Base-by-base conservation (phyloP, 371 early-diverging fungal species). In the Edhazardia aedis region DNA sequence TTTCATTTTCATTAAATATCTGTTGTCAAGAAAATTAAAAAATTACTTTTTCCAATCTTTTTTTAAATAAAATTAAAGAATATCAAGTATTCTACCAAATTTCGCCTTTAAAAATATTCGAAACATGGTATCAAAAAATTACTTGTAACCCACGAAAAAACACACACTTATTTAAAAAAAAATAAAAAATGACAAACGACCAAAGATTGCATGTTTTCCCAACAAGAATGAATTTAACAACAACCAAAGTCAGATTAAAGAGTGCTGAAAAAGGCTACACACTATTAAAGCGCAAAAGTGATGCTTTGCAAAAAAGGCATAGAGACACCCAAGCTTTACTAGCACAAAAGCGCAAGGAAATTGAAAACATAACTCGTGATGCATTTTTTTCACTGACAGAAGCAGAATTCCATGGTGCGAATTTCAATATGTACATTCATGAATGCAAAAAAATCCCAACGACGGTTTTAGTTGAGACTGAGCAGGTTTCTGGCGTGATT, bases 211-310 rank as follows among this genome's bases (percentile, higher is more conserved):
- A 59, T n/a, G 48, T 69, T 9, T 69, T 72, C 61, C 65, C 73
- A 4, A 72, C 73, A 43, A 36, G 70, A 29, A 85, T 85, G 89
- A 85, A 86, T 40, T 70, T 86, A 50, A 84, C 84, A 40, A 78
- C 77, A 62, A 86, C 91, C 79, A 90, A 92, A 77, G 75, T 77
- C 25, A 82, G 86, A 59, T 76, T 91, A 29, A 91, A 91, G 75
- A 91, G 90, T 12, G 95, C 94, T 16, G 85, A 90, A 65, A 93
- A 86, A 4, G 99, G 99, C 23, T 89, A 93, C 70, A 83, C 83
- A 16, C 80, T 98, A 48, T 52, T 75, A 14, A 69, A 75, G 47
- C 30, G 62, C 44, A 75, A 69, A 50, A 62, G 86, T 55, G 99
- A 95, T 73, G 95, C 99, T 0, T 74, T 98, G 45, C 85, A 91